Conservation (phyloP, 2,329 filamentous ascomycete genomes). For the Beauveria medogensis region DNA sequence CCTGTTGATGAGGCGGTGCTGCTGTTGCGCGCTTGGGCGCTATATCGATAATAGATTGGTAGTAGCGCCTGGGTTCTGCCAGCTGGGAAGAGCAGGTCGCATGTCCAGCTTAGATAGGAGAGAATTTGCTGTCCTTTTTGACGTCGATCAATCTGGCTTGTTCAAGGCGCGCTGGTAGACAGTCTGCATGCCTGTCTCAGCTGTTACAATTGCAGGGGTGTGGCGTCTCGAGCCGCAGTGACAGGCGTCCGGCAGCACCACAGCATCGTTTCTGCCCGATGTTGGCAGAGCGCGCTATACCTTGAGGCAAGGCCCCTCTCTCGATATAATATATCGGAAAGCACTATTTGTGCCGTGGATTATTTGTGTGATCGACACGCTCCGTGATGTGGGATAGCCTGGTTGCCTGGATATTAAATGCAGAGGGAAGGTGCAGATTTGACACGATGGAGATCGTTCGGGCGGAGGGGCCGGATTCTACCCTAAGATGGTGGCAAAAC, state of each 20-base stretch:
- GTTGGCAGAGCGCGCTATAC: background rate
- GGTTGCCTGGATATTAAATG: background rate
- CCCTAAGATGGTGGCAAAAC: background rate
- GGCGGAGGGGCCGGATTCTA: background rate
- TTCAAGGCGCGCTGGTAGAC: background rate
- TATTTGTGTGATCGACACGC: background rate
- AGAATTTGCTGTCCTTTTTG: background rate
- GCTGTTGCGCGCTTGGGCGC: background rate
- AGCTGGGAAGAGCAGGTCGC: background rate
- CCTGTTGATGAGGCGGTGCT: background rate
- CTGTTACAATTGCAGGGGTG: constrained; percentile 8
- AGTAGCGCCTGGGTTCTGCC: background rate
- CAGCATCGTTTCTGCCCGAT: background rate
- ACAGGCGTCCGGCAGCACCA: background rate
- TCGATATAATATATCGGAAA: too few species aligned
- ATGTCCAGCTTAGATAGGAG: background rate
- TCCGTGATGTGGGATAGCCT: background rate
- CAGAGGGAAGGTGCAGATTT: background rate
- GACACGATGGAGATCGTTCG: background rate
- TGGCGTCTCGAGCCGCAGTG: constrained; percentile 6
- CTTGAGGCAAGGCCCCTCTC: background rate
- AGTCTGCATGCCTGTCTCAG: background rate
- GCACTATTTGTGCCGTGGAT: background rate
- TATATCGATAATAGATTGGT: background rate
- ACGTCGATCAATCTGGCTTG: background rate